Base-by-base conservation (phyloP, 176 grass and related monocot species). In the Elymus sibiricus region DNA sequence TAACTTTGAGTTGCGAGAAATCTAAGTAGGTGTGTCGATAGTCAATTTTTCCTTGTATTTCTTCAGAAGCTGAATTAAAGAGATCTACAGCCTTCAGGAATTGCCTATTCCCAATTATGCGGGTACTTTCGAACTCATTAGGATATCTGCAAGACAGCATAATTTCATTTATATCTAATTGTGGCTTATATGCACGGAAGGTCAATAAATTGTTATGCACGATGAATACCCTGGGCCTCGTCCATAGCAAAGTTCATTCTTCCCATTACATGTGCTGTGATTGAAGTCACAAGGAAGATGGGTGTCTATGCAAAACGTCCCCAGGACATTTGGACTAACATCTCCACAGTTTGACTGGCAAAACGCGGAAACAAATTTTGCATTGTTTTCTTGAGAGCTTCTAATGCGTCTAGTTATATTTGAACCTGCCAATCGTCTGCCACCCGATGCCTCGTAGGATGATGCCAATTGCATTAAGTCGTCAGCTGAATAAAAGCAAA, bases 311-410 rank as follows among this genome's bases (percentile, higher is more conserved):
- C 97, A 99, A 87, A 96, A 96, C 49, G 97, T 86, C 80, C 97
- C 97, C n/a, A 96, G 85, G 1, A 95, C 93, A 82, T 99, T 99
- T 84, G 97, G 97, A 86, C 97, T 99, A 90, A 99, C 97, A 88
- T 99, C 97, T 82, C 97, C 97, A 79, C 97, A 99, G 67, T 99
- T 99, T 39, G 97, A 96, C 67, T 96, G 97, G 83, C 97, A 99
- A 87, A 96, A 99, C 46, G 97, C 97, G 70, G 97, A 99, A 47
- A 99, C 92, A 74, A 99, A 99, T 86, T 89, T 96, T 53, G 92
- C 71, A 44, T 78, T 78, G 67, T 91, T 85, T 80, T 62, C 75
- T 62, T 60, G 83, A 81, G 38, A 80, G 64, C 87, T 93, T 88
- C 97, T 89, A 53, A 99, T 94, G 62, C 88, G 94, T 77, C 74